A percentile compares a stretch with the other conserved stretches of the same genome.
phyloP scores from a whole-genome alignment of 2,329 filamentous ascomycete species.

The Hypoxylon sp. region DNA sequence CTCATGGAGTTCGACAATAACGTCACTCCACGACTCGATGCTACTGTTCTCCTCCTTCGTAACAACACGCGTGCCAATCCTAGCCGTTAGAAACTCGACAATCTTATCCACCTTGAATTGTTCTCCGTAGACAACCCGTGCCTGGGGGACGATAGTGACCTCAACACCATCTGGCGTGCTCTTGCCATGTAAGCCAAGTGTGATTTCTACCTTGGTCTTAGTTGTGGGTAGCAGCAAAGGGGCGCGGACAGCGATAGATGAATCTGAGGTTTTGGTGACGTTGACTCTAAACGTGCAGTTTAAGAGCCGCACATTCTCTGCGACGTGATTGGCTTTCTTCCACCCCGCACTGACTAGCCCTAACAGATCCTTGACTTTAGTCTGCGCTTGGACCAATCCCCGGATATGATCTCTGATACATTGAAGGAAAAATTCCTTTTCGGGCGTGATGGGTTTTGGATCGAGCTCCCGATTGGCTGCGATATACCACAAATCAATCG shows the following conservation, averaged over 20 bases:
- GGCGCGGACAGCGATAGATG: constrained; percentile 72
- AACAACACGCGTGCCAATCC: constrained; percentile 61
- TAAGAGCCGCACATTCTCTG: constrained; percentile 73
- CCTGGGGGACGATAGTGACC: constrained; percentile 68
- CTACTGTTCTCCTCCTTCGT: constrained; percentile 55
- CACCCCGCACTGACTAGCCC: constrained; percentile 73
- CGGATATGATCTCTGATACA: constrained; percentile 78
- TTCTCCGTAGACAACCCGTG: constrained; percentile 82
- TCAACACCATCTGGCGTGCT: constrained; percentile 66
- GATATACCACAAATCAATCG: constrained; percentile 80
- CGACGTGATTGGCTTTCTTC: constrained; percentile 73
- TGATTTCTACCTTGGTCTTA: constrained; percentile 77
- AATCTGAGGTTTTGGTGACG: constrained; percentile 75
- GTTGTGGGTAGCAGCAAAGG: constrained; percentile 75
- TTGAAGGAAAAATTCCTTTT: constrained; percentile 82
- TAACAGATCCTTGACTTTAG: constrained; percentile 71
- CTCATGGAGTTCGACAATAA: constrained; percentile 69
- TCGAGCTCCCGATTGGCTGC: constrained; percentile 70
- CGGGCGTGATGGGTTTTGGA: constrained; percentile 70
- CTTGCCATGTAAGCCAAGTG: constrained; percentile 68
- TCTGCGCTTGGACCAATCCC: constrained; percentile 71
- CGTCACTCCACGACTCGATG: constrained; percentile 67
- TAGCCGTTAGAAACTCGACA: constrained; percentile 75
- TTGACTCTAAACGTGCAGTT: constrained; percentile 76
- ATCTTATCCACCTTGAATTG: constrained; percentile 82